Percentiles rank a stretch among this genome's conserved stretches.
phyloP scores from a whole-genome alignment of 2,329 filamentous ascomycete genomes.

The Fusarium cyanostomum region DNA sequence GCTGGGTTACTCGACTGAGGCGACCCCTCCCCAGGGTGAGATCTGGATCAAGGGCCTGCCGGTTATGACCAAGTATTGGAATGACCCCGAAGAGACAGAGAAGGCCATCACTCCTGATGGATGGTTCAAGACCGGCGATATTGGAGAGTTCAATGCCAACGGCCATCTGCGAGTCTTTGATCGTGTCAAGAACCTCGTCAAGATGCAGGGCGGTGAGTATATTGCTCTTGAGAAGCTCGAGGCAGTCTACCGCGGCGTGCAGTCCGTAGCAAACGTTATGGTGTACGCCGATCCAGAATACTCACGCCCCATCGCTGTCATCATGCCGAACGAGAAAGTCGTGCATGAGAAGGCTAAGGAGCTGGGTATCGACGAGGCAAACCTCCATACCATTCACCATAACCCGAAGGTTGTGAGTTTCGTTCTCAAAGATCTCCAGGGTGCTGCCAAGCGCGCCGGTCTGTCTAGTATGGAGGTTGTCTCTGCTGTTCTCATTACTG shows the following conservation, averaged over 20 bases:
- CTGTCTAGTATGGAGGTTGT: conserved; percentile 78
- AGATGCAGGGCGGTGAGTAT: conserved; percentile 95
- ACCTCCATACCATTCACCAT: conserved; percentile 74
- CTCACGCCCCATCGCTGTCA: conserved; percentile 82
- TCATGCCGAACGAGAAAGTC: conserved; percentile 73
- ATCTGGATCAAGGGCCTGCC: conserved; percentile 85
- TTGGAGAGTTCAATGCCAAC: conserved; percentile 84
- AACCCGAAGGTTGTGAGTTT: conserved; percentile 70
- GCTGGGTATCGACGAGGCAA: conserved; percentile 71
- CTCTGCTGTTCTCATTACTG: conserved; percentile 77
- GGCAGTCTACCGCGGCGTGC: conserved; percentile 83
- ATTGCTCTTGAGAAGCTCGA: conserved; percentile 97
- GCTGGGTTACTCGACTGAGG: conserved; percentile 81
- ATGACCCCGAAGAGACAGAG: conserved; percentile 86
- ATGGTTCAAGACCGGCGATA: conserved; percentile 98
- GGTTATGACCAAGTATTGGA: conserved; percentile 81
- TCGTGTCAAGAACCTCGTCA: conserved; percentile 97
- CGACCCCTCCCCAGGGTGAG: conserved; percentile 86
- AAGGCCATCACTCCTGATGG: conserved; percentile 82
- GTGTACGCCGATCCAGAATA: conserved; percentile 81
- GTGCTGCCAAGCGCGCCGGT: conserved; percentile 71
- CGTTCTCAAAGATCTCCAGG: conserved; percentile 74
- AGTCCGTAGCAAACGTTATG: conserved; percentile 87
- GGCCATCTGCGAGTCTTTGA: conserved; percentile 91
- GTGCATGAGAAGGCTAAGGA: conserved; percentile 68